Evolutionary conservation across 331 rosid genomes (phyloP), one percentile per base, ranked within the genome.

Genomic region (Prunus yedoensis): DNA sequence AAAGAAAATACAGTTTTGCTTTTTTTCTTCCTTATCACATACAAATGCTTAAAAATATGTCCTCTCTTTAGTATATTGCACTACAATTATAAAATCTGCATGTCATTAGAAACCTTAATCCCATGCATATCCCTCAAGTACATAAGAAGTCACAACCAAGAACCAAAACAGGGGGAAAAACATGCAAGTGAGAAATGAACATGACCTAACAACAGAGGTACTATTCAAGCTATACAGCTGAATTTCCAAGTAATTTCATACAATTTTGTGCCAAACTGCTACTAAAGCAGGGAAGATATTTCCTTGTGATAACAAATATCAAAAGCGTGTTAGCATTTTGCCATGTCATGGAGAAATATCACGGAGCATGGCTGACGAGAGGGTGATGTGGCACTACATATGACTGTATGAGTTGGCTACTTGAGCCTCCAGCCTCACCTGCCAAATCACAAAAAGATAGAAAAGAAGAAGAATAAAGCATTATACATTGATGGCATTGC

Each of bases 361-460:
- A 20, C 41, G 18, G 1, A 23, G 57, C 76, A 57, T 2, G 68
- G 21, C 14, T 43, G 77, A 73, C 8, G 45, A 72, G 35, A 43
- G 28, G 23, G n/a, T 45, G 77, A 45, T 25, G 77, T 45, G 27
- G 58, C 46, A 58, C 10, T 25, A 16, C 46, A 59, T 58, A 56
- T 30, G 47, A 18, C 23, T 62, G 49, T 64, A 64, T 38, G 50
- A 64, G 69, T 18, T 18, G 9, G 69, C 69, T 49, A 23, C 69
- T 64, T 18, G 28, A 64, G 27, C 69, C 61, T 49, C 51, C 45
- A 69, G 25, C 23, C 43, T 53, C 57, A 53, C 15, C 65, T 45
- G 67, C 61, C 69, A 46, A 68, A 57, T 67, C 66, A 79, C 23
- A 17, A 59, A 74, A 73, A 59, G 35, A 18, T 21, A 16, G 20